phyloP scores from a whole-genome alignment of 805 yeast species.

The Lipomyces yamadae region DNA sequence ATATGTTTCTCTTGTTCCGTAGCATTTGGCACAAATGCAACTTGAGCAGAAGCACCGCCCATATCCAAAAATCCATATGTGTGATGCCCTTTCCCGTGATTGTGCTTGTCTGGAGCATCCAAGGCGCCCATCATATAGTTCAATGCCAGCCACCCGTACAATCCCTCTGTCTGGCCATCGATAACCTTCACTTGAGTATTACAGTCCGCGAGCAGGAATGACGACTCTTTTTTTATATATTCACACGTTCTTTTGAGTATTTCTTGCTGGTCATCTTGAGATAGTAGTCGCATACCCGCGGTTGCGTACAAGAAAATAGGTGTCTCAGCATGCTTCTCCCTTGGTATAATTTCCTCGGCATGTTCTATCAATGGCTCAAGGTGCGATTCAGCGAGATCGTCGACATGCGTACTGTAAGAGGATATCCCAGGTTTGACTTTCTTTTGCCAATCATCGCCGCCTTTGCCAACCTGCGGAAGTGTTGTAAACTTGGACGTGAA shows the following conservation, averaged over 20 bases:
- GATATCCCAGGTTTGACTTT: slow-evolving; percentile 89
- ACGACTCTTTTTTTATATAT: slow-evolving; percentile 57
- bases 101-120: slow-evolving; percentile 47
- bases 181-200: slow-evolving; percentile 76
- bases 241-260: slow-evolving; percentile 67
- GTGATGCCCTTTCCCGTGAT: slow-evolving; percentile 48
- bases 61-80: slow-evolving; percentile 96
- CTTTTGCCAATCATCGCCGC: slow-evolving; percentile 66
- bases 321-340: slow-evolving; percentile 61
- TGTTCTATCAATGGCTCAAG: slow-evolving; percentile 65
- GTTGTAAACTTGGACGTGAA: slow-evolving; percentile 37
- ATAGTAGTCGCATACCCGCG: slow-evolving; percentile 91
- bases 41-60: slow-evolving; percentile 99
- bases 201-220: slow-evolving; percentile 64
- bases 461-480: slow-evolving; percentile 58
- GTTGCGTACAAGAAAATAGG: slow-evolving; percentile 93
- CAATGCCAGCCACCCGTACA: slow-evolving; percentile 93
- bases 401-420: slow-evolving; percentile 58
- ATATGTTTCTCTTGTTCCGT: slow-evolving; percentile 66
- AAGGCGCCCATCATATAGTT: slow-evolving; percentile 79
- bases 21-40: slow-evolving; percentile 82
- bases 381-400: slow-evolving; percentile 70
- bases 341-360: slow-evolving; percentile 75
- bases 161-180: slow-evolving; percentile 93
- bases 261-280: slow-evolving; percentile 55